Base-by-base conservation (phyloP, 805 yeast genomes). In the Kurtzmaniella fragi region DNA sequence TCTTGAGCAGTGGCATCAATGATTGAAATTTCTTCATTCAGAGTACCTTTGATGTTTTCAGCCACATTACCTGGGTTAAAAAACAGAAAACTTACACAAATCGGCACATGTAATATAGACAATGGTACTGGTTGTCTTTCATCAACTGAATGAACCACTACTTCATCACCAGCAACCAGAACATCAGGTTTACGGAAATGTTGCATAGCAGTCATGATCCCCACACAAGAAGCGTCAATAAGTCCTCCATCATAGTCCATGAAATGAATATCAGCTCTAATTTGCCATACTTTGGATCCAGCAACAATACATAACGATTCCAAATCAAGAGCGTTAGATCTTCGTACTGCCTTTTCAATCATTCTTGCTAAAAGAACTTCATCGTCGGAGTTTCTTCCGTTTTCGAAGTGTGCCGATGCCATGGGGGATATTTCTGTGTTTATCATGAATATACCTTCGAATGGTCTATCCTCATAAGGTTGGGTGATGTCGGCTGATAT, bases 181-280 rank as follows among this genome's bases (percentile, higher is more conserved):
- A 88, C 75, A 59, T 90, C 96, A 9, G 95, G 95, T 50, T 85
- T 82, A 40, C 76, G 77, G 61, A 79, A 93, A 57, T 90, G 96
- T 47, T 82, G 70, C 39, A 93, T 67, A 0, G 86, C 95, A 6
- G 91, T 77, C 75, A 88, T 83, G 6, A 88, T 96, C 0, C 93
- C 98, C 40, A 89, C 72, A 62, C 96, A 86, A 31, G 91, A 82
- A 5, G 88, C 84, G 59, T 93, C 99, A 31, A 90, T 81, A 35
- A 93, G 74, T 14, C 95, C 95, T 31, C 99, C 99, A 61, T 93
- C 99, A 54, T 79, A 88, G 56, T 89, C 84, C 41, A 93, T 62
- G 51, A 86, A 85, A 54, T 89, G 95, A 13, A 93, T 78, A 55
- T 90, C 97, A 0, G 95, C 97, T 42, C 95, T 75, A 10, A 93